Evolutionary conservation across 148 eudicot species (phyloP), one percentile per base, ranked within the genome.

Genomic region (Vaccinium myrtillus): DNA sequence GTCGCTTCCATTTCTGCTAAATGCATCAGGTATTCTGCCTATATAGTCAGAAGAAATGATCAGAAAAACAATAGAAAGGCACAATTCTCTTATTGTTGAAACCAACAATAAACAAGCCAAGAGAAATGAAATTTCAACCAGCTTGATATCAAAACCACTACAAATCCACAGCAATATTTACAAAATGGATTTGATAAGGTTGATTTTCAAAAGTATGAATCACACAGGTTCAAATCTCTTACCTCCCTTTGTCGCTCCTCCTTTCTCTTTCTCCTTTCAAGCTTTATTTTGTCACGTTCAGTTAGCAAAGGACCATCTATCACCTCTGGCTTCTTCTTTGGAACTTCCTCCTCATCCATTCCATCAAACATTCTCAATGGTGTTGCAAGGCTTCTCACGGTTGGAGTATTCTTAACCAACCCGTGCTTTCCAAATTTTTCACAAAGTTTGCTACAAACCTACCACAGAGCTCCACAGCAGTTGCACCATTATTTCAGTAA

Each of bases 191-290:
- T 51, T 82, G 43, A 82, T 32, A 54, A 71, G 11, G 6, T 10
- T 27, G 65, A 51, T 79, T 82, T 21, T 19, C 73, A 51, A 36
- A 32, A 50, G n/a, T 30, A 51, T 65, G 21, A 82, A 82, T 53
- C 78, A 82, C 43, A 70, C 18, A 19, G 16, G 67, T 19, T 55
- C 74, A 51, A 30, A 16, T 70, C 13, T 27, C 14, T 84, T 88
- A 97, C 99, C 98, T 97, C 99, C 87, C 99, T 90, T 87, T 94
- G 98, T 7, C 99, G 98, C 55, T 97, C 99, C 0, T 97, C 99
- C 89, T 97, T 95, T 79, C 99, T 92, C 88, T 95, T 95, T 65
- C 90, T 94, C 80, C 99, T 94, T 87, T 97, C 98, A 88, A 95
- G 89, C 86, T 95, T 97, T 83, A 97, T 74, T 88, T 93, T 94